A percentile compares a stretch with the other conserved stretches of the same genome.
Conservation (phyloP, 495 filamentous ascomycete species). For the Penicillium egyptiacum region DNA sequence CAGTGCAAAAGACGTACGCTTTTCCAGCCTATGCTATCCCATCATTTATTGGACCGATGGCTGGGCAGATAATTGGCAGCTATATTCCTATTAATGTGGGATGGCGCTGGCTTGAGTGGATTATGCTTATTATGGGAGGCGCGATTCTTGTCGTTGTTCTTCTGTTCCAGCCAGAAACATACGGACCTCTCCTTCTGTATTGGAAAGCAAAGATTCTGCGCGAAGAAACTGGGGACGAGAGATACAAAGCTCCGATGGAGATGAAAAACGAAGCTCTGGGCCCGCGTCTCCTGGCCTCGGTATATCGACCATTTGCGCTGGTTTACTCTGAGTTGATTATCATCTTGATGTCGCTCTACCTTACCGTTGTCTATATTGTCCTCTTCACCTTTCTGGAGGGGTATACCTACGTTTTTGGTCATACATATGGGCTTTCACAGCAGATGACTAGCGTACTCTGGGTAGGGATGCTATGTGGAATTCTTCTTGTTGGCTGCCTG, state of each 20-base stretch:
- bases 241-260: constrained; percentile 41
- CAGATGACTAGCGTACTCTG: constrained; percentile 54
- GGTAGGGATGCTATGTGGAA: constrained; percentile 53
- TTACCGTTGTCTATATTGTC: constrained; percentile 60
- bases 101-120: constrained; percentile 53
- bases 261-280: constrained; percentile 29
- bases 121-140: constrained; percentile 44
- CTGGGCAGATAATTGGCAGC: constrained; percentile 43
- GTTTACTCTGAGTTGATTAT: constrained; percentile 43
- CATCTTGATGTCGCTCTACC: constrained; percentile 51
- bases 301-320: constrained; percentile 42
- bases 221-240: constrained; percentile 33
- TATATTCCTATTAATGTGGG: constrained; percentile 21
- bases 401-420: constrained; percentile 59
- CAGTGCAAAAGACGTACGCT: constrained; percentile 41
- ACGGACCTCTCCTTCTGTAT: constrained; percentile 42
- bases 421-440: constrained; percentile 51
- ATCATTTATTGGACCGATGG: constrained; percentile 39
- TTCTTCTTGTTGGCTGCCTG: constrained; percentile 40
- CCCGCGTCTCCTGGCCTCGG: constrained; percentile 24
- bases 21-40: constrained; percentile 46
- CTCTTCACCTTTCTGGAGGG: constrained; percentile 63
- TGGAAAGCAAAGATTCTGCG: constrained; percentile 49
- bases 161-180: constrained; percentile 48
- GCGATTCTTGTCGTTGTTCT: constrained; percentile 35